Base-by-base conservation (phyloP, 495 filamentous ascomycete species). In the Xylaria venustula region DNA sequence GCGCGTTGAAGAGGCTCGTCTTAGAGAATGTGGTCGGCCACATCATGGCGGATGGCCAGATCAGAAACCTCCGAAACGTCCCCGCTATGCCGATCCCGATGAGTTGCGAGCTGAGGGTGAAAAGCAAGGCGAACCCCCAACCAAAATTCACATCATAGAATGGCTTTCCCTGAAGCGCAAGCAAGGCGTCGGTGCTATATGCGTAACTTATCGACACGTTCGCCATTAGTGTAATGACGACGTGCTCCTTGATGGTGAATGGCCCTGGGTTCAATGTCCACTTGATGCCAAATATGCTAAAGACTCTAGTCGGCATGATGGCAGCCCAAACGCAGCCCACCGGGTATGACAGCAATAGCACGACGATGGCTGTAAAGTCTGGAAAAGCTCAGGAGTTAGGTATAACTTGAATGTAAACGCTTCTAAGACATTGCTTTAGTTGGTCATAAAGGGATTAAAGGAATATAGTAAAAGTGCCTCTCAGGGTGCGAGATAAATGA, bases 211-310 rank as follows among this genome's bases (percentile, higher is more conserved):
- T 69, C 11, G 68, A 71, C 11, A 79, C 77, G 45, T 76, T 75
- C 4, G 73, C 72, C 83, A 87, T 87, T 50, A 87, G 78, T 2
- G 80, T 82, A 67, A 87, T 82, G 52, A 87, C 69, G 1, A 81
- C 81, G 73, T 88, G 83, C 67, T 87, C 86, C 56, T 88, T 86
- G 67, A 85, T 81, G 57, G 83, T 87, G 68, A 88, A 88, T 26
- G 80, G 83, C n/a, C 85, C 81, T 6, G 80, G 74, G 47, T 87
- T 87, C 9, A 85, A 53, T 37, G 77, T 80, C 70, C 77, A 80
- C 25, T 78, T 60, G 34, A 76, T 47, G 2, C 84, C 83, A 54
- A 85, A 84, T 22, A 82, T 65, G 25, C 63, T 74, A 71, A 79
- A 79, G n/a, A 76, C 62, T 12, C 78, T 78, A 14, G 76, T 65